These are phyloP conservation scores for Anisodus acutangulus DNA, from an alignment of 257 asterid genomes.

Conservation along the genomic window DNA sequence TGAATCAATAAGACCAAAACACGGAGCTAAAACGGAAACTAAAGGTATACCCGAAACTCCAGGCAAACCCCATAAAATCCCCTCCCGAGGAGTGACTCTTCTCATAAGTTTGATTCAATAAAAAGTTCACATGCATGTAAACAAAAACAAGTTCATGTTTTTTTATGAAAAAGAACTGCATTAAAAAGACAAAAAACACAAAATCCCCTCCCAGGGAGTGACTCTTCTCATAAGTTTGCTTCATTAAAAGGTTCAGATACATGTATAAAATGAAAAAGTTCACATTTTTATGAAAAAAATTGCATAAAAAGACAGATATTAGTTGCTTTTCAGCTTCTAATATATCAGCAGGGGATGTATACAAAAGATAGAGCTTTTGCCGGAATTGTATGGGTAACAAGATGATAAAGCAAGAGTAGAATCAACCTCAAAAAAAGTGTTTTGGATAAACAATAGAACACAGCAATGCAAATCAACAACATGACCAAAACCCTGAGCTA, in stretches of 20 bases:
- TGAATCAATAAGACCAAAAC: slow-evolving; percentile 19
- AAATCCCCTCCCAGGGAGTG: background rate
- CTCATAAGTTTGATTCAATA: background rate
- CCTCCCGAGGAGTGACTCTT: background rate
- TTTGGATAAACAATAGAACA: background rate
- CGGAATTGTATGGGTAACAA: background rate
- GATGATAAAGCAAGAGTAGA: background rate
- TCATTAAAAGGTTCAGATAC: background rate
- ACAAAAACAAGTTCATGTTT: no score
- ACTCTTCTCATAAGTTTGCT: slow-evolving; percentile 7
- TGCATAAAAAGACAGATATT: background rate
- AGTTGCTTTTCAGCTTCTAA: background rate
- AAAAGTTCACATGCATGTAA: background rate
- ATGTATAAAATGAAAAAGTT: background rate
- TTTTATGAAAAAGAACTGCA: no score
- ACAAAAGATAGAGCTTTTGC: background rate
- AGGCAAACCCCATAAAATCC: background rate
- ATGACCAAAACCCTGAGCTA: background rate
- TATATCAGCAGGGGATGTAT: background rate
- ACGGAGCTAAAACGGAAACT: background rate
- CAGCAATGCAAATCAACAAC: background rate
- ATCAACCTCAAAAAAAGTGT: background rate
- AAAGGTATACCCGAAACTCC: background rate
- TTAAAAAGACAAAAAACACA: background rate
- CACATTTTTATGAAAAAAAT: background rate